These are phyloP conservation scores for Fusarium sambucinum DNA, from an alignment of 2,329 filamentous ascomycete genomes.

Conservation along the genomic window DNA sequence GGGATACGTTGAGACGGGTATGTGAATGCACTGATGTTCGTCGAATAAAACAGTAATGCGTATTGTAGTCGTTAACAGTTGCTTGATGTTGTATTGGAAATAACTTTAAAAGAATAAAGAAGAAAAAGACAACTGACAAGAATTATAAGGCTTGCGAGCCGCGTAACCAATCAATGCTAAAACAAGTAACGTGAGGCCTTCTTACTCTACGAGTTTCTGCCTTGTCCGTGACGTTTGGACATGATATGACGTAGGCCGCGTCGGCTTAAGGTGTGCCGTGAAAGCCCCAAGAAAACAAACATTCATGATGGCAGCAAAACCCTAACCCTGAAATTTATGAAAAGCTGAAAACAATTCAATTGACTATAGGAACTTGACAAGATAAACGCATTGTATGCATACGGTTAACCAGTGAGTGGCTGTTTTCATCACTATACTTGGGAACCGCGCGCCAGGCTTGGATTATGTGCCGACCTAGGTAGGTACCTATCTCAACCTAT, in stretches of 20 bases:
- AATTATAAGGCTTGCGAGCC: slow-evolving; percentile 11
- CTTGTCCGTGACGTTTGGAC: slow-evolving; percentile 7
- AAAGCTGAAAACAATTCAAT: neutral
- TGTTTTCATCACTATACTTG: neutral
- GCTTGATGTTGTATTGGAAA: neutral
- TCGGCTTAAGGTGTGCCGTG: slow-evolving; percentile 30
- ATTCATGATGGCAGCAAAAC: neutral
- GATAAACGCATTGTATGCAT: neutral
- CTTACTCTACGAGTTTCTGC: neutral
- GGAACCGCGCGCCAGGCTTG: slow-evolving; percentile 12
- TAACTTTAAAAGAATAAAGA: neutral
- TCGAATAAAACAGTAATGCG: neutral
- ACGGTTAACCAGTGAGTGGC: neutral
- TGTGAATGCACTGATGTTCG: neutral
- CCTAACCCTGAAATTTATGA: neutral
- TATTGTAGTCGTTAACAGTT: neutral
- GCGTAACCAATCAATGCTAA: slow-evolving; percentile 21
- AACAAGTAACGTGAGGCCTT: slow-evolving; percentile 29
- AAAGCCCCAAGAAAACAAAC: slow-evolving; percentile 5
- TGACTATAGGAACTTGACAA: neutral
- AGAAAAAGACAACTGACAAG: slow-evolving; percentile 1
- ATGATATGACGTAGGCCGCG: slow-evolving; percentile 32
- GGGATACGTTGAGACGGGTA: neutral
- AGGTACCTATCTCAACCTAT: slow-evolving; percentile 9
- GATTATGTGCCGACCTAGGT: neutral